Percentiles rank a stretch among this genome's conserved stretches.
Evolutionary conservation across 352 stramenopile species (phyloP).

Genomic region (Phytopythium helicoides): DNA sequence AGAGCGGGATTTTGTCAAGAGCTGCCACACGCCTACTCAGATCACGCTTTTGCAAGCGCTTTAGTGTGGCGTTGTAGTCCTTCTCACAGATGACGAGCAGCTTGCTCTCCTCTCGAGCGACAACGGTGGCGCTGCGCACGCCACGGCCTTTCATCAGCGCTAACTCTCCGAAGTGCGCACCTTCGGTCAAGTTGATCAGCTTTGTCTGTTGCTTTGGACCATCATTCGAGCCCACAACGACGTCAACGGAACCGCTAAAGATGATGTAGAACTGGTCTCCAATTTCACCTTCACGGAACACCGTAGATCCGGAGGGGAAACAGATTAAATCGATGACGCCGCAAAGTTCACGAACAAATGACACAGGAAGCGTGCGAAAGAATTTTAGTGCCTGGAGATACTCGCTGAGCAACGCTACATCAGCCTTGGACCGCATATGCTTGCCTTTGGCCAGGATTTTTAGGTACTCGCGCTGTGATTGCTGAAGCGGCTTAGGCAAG

Average conservation of each 20-base stretch:
- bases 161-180: constrained; percentile 65
- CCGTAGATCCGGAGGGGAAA: constrained; percentile 30
- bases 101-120: constrained; percentile 53
- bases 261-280: constrained; percentile 80
- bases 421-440: constrained; percentile 34
- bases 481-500: constrained; percentile 8
- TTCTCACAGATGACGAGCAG: constrained; percentile 73
- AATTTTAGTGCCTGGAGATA: constrained; percentile 80
- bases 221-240: constrained; percentile 62
- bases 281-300: constrained; percentile 70
- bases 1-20: constrained; percentile 65
- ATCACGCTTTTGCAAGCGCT: constrained; percentile 70
- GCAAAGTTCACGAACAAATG: constrained; percentile 69
- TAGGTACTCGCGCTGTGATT: constrained; percentile 52
- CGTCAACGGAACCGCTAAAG: constrained; percentile 64
- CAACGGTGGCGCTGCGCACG: constrained; percentile 65
- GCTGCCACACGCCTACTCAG: constrained; percentile 52
- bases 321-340: constrained; percentile 54
- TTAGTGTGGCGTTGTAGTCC: constrained; percentile 71
- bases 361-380: constrained; percentile 57
- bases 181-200: constrained; percentile 68
- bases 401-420: constrained; percentile 62
- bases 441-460: constrained; percentile 56
- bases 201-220: constrained; percentile 61
- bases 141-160: constrained; percentile 75